Base-by-base conservation (phyloP, 2,329 filamentous ascomycete species). In the Canariomyces notabilis region DNA sequence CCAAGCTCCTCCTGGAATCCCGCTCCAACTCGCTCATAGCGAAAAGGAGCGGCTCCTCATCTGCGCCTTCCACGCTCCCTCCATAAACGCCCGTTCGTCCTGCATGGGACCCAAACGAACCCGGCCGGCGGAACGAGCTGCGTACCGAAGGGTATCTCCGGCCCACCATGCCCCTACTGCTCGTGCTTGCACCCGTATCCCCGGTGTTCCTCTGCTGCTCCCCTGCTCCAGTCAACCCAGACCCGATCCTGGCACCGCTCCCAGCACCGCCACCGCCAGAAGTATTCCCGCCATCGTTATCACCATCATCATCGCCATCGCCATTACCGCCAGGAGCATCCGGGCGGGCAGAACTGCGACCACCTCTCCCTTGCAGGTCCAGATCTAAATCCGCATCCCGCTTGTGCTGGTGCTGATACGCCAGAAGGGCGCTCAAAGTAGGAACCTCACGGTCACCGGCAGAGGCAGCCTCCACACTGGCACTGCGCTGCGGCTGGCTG, bases 41-140 rank as follows among this genome's bases (percentile, higher is more conserved):
- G 63, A 88, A 88, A 8, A 88, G 71, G 8, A 88, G 64, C 0
- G 81, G 82, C 58, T 88, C 84, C 44, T 86, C 84, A 49, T 85
- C 81, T 19, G 71, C 65, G 5, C 77, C 76, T 42, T 67, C 67
- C 36, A 78, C 72, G 7, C 67, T 64, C 0, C 61, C 64, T 6
- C 32, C 47, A 37, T 46, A 48, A 3, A 46, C 19, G 4, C 33
- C 38, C 15, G 22, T 29, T 11, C 26, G 19, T 26, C 22, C 37
- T 23, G 22, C 23, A 20, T 6, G 34, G 2, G 46, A 51, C 14
- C 42, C 46, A 8, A 49, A 48, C 12, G 51, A 49, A 19, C 46
- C 41, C 12, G 34, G 37, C 37, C 43, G 26, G 32, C 14, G 26
- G 26, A 12, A 29, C 26, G 26, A 29, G 7, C 9, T 9, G 9